These are phyloP conservation scores for Debaryomyces castellii DNA, from an alignment of 805 yeast species.

Conservation along the genomic window DNA sequence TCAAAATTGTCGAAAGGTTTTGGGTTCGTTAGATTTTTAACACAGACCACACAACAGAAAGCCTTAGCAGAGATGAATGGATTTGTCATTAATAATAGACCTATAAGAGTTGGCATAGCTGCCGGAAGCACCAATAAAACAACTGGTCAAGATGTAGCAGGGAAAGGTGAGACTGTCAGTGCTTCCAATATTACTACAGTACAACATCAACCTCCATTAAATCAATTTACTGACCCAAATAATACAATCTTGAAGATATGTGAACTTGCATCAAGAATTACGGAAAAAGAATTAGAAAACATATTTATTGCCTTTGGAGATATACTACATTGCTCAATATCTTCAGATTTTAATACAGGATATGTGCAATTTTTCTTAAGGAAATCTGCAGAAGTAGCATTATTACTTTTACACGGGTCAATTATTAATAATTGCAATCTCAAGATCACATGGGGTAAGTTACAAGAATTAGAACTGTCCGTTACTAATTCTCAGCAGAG, in stretches of 20 bases:
- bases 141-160: slow-evolving; percentile 2
- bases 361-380: slow-evolving; percentile 28
- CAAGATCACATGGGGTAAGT: slow-evolving; percentile 31
- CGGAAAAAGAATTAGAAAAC: slow-evolving; percentile 60
- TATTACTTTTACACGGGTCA: slow-evolving; percentile 31
- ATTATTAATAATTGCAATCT: slow-evolving; percentile 28
- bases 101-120: slow-evolving; percentile 67
- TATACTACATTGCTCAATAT: slow-evolving; percentile 23
- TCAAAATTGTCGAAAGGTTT: slow-evolving; percentile 79
- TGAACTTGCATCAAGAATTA: slow-evolving; percentile 58
- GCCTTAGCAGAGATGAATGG: slow-evolving; percentile 86
- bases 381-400: slow-evolving; percentile 36
- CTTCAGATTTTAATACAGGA: slow-evolving; percentile 21
- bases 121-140: slow-evolving; percentile 24
- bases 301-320: slow-evolving; percentile 68
- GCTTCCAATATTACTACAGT: slow-evolving; percentile 19
- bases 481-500: slow-evolving; percentile 2
- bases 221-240: slow-evolving; percentile 73
- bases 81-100: slow-evolving; percentile 62
- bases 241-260: slow-evolving; percentile 76
- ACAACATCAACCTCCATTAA: slow-evolving; percentile 54
- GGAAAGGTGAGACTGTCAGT: slow-evolving; percentile 12
- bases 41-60: slow-evolving; percentile 64
- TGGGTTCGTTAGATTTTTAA: slow-evolving; percentile 81
- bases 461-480: slow-evolving; percentile 10